Percentiles rank a stretch among this genome's conserved stretches.
Conservation (phyloP, 352 stramenopile genomes). For the Phytophthora idaei region DNA sequence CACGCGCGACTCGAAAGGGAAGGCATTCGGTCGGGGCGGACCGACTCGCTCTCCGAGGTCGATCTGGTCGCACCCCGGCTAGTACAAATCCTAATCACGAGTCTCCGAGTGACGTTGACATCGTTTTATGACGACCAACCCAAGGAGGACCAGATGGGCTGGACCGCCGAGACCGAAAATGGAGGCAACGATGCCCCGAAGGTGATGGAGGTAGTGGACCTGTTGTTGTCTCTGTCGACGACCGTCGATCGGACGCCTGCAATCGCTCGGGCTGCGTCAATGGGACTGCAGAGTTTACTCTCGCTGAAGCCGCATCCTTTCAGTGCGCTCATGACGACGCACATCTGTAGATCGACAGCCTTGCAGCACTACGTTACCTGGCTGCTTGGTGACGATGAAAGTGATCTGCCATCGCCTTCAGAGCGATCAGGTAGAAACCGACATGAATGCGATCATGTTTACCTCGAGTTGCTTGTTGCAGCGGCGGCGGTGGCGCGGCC, state of each 20-base stretch:
- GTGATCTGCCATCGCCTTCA: not conserved
- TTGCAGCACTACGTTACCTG: constrained; percentile 23
- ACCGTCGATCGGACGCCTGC: constrained; percentile 10
- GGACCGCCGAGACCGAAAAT: not conserved
- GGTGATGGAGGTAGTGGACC: constrained; percentile 33
- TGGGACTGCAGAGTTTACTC: constrained; percentile 25
- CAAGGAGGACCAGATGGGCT: constrained; percentile 12
- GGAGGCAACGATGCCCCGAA: constrained; percentile 11
- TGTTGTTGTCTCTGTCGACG: constrained; percentile 29
- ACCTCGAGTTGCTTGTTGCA: constrained; percentile 28
- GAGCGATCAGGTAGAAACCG: not conserved
- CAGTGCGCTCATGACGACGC: constrained; percentile 24
- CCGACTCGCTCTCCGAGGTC: constrained; percentile 17
- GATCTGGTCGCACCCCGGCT: constrained; percentile 32
- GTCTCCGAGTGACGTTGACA: constrained; percentile 28
- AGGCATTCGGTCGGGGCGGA: constrained; percentile 19
- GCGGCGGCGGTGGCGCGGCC: constrained; percentile 14
- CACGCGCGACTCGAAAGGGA: constrained; percentile 26
- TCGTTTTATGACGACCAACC: constrained; percentile 20
- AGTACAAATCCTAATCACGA: constrained; percentile 30
- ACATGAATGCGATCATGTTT: constrained; percentile 16
- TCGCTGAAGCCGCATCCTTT: constrained; percentile 17
- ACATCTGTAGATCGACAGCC: constrained; percentile 28
- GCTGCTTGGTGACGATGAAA: constrained; percentile 10
- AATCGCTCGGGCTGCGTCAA: constrained; percentile 14